Evolutionary conservation across 768 basidiomycete species (phyloP).

Genomic region (Tricholoma matsutake): DNA sequence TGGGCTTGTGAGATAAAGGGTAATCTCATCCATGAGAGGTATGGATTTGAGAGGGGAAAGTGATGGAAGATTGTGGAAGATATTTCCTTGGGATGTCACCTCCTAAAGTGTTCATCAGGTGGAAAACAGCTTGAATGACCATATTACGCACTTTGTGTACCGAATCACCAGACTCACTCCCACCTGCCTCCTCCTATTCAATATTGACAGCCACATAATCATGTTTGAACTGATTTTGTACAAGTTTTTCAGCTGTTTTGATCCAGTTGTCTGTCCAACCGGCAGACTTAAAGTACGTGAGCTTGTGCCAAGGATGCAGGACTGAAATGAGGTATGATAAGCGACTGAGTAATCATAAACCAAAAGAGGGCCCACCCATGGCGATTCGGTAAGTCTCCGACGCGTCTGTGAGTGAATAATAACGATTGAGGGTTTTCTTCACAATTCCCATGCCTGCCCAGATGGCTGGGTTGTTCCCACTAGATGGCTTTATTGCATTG

Average conservation of each 20-base stretch:
- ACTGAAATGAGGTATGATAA: constrained; percentile 26
- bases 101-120: neutral
- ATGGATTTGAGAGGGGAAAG: neutral
- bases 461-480: constrained; percentile 8
- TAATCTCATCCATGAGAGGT: constrained; percentile 13
- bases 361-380: constrained; percentile 34
- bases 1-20: constrained; percentile 18
- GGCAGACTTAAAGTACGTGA: neutral
- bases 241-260: neutral
- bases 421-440: constrained; percentile 27
- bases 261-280: neutral
- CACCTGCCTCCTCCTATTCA: neutral
- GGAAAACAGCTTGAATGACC: neutral
- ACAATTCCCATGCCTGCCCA: constrained; percentile 20
- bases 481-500: neutral
- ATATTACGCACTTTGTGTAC: neutral
- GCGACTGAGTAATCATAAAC: neutral
- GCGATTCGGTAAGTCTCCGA: constrained; percentile 32
- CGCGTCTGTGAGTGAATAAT: constrained; percentile 29
- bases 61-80: constrained; percentile 18
- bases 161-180: neutral
- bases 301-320: constrained; percentile 6
- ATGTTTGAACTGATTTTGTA: constrained; percentile 17
- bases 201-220: neutral
- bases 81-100: neutral